Evolutionary conservation across 2,329 filamentous ascomycete genomes (phyloP).

Genomic region (Diaporthe capsici): DNA sequence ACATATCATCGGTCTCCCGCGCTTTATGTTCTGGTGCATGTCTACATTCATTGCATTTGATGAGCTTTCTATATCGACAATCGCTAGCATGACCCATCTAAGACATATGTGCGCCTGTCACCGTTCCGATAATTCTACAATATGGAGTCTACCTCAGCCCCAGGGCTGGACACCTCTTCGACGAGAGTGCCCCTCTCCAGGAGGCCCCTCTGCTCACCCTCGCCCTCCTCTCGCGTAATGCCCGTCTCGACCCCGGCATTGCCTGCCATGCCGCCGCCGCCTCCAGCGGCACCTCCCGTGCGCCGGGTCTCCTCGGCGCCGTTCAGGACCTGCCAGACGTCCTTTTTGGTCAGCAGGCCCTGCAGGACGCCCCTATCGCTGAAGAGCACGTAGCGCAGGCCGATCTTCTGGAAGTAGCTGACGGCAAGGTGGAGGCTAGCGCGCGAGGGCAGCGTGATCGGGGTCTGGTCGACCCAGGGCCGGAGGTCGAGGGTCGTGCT

Average conservation of each 20-base stretch:
- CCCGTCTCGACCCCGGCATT: slow-evolving; percentile 50
- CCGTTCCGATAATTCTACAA: slow-evolving; percentile 26
- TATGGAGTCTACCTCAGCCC: slow-evolving; percentile 37
- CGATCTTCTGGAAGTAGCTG: slow-evolving; percentile 94
- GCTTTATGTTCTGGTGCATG: neutral
- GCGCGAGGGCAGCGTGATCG: slow-evolving; percentile 86
- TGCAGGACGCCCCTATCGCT: slow-evolving; percentile 84
- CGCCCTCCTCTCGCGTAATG: slow-evolving; percentile 54
- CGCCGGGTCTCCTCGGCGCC: slow-evolving; percentile 76
- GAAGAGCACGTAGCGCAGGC: slow-evolving; percentile 91
- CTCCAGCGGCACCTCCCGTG: slow-evolving; percentile 47
- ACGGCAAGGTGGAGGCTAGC: slow-evolving; percentile 87
- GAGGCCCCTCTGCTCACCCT: slow-evolving; percentile 60
- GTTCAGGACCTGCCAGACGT: slow-evolving; percentile 94
- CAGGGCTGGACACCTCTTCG: slow-evolving; percentile 50
- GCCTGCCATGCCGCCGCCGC: neutral
- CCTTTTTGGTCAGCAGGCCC: slow-evolving; percentile 95
- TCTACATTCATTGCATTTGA: slow-evolving; percentile 5
- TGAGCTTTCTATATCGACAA: neutral
- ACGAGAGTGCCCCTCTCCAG: slow-evolving; percentile 51
- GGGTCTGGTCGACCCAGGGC: slow-evolving; percentile 99
- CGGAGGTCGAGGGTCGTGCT: slow-evolving; percentile 85
- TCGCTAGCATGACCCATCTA: neutral
- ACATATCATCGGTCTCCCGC: neutral
- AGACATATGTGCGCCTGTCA: slow-evolving; percentile 1